A percentile compares a stretch with the other conserved stretches of the same genome.
phyloP scores from a whole-genome alignment of 2,329 filamentous ascomycete species.

The Simplicillium aogashimaense region DNA sequence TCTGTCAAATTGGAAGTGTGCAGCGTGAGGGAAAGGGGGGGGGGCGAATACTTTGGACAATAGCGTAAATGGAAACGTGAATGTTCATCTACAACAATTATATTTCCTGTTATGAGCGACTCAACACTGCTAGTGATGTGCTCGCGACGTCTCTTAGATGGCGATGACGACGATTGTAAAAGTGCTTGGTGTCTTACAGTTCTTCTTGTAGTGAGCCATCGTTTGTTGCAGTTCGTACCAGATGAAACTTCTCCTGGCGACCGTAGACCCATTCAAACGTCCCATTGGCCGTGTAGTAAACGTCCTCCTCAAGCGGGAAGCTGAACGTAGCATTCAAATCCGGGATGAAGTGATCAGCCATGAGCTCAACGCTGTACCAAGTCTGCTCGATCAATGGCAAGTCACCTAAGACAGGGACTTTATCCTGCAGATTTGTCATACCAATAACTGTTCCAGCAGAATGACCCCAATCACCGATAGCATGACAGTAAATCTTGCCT shows the following conservation, averaged over 20 bases:
- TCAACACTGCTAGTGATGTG: too few relatives aligned
- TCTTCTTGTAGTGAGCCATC: not conserved
- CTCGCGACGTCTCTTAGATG: too few relatives aligned
- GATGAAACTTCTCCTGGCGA: constrained; percentile 33
- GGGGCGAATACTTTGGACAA: too few relatives aligned
- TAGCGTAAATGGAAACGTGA: too few relatives aligned
- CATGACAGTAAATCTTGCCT: constrained; percentile 38
- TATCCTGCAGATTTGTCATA: constrained; percentile 40
- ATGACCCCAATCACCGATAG: constrained; percentile 41
- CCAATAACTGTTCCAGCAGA: constrained; percentile 37
- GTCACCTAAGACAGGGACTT: constrained; percentile 35
- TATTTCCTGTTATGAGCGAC: too few relatives aligned
- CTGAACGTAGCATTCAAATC: constrained; percentile 31
- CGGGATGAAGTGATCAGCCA: constrained; percentile 33
- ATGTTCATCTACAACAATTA: too few relatives aligned
- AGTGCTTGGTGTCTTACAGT: not conserved
- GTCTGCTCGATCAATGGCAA: constrained; percentile 31
- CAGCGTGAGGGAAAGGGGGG: too few relatives aligned
- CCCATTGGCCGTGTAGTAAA: constrained; percentile 31
- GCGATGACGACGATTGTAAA: too few relatives aligned
- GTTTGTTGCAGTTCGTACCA: constrained; percentile 14
- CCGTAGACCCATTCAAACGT: constrained; percentile 39
- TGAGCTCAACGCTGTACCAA: constrained; percentile 41
- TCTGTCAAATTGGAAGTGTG: constrained; percentile 1
- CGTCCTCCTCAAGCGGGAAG: constrained; percentile 40